phyloP scores from a whole-genome alignment of 1,284 basidiomycete species.

The Trichosporon ovoides region DNA sequence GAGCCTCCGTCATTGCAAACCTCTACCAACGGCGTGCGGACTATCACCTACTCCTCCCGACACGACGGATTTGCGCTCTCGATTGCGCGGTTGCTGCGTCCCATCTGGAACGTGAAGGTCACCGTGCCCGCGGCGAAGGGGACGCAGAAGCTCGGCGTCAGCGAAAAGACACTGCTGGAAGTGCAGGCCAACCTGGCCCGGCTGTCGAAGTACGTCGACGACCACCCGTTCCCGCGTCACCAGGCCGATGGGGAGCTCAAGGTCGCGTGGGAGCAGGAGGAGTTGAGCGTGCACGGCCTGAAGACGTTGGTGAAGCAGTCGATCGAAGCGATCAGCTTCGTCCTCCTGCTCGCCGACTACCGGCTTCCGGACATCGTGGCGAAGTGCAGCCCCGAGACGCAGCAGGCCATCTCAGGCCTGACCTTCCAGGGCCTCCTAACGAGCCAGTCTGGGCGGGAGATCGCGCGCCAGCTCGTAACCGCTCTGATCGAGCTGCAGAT shows the following conservation, averaged over 20 bases:
- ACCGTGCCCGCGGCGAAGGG: slow-evolving; percentile 47
- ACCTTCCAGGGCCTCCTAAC: slow-evolving; percentile 83
- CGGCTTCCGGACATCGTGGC: slow-evolving; percentile 73
- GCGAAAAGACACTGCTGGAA: slow-evolving; percentile 60
- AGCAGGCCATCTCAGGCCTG: slow-evolving; percentile 61
- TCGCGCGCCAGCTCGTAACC: slow-evolving; percentile 83
- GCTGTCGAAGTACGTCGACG: slow-evolving; percentile 64
- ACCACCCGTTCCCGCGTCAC: slow-evolving; percentile 40
- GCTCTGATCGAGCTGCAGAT: slow-evolving; percentile 97
- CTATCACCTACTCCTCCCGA: slow-evolving; percentile 71
- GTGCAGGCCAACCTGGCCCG: slow-evolving; percentile 74
- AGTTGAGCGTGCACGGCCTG: slow-evolving; percentile 36
- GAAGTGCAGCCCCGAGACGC: slow-evolving; percentile 52
- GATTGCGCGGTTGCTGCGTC: slow-evolving; percentile 74
- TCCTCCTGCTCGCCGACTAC: slow-evolving; percentile 87
- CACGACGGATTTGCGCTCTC: slow-evolving; percentile 86
- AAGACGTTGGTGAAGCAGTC: slow-evolving; percentile 66
- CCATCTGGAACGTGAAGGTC: slow-evolving; percentile 80
- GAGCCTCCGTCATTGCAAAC: slow-evolving; percentile 30
- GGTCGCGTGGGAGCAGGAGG: slow-evolving; percentile 46
- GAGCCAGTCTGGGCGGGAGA: slow-evolving; percentile 70
- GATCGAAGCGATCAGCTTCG: slow-evolving; percentile 87
- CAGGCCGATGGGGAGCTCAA: slow-evolving; percentile 42
- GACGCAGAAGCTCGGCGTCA: slow-evolving; percentile 42
- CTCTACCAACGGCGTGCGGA: slow-evolving; percentile 23